Percentiles rank a stretch among this genome's conserved stretches.
Conservation (phyloP, 2,329 filamentous ascomycete genomes). For the Clonostachys rosea region DNA sequence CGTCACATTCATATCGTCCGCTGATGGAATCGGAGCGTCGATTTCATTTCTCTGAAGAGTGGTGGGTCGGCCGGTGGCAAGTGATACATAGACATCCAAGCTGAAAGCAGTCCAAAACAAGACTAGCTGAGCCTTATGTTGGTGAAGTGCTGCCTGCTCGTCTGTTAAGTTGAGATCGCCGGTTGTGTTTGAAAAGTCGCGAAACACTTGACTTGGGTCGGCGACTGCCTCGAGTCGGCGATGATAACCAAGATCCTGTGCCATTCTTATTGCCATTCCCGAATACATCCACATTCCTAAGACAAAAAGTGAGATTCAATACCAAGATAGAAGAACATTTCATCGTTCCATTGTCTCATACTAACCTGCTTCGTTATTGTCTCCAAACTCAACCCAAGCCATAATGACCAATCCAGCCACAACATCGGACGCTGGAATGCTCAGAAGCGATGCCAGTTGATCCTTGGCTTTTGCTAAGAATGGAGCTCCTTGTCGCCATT, state of each 20-base stretch:
- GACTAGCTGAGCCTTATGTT: not conserved
- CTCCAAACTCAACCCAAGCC: not conserved
- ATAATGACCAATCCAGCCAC: not conserved
- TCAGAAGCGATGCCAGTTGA: not conserved
- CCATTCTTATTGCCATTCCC: slow-evolving; percentile 38
- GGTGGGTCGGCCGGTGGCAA: not conserved
- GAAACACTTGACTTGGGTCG: not conserved
- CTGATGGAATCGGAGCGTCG: not conserved
- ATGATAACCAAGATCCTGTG: slow-evolving; percentile 39
- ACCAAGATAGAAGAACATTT: too few species aligned
- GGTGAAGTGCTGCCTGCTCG: not conserved
- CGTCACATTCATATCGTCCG: not conserved
- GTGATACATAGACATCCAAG: not conserved
- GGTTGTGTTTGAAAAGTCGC: not conserved
- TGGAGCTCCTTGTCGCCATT: not conserved
- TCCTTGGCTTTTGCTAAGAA: not conserved
- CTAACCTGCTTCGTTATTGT: not conserved
- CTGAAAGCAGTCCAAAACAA: not conserved
- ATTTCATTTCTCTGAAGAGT: not conserved
- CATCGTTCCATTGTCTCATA: too few species aligned
- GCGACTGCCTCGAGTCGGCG: slow-evolving; percentile 8
- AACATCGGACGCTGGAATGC: not conserved
- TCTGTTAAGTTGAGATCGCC: not conserved
- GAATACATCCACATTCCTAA: slow-evolving; percentile 35
- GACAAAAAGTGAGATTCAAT: too few species aligned